A percentile compares a stretch with the other conserved stretches of the same genome.
phyloP scores from a whole-genome alignment of 805 yeast species.

The Cephaloascus albidus region DNA sequence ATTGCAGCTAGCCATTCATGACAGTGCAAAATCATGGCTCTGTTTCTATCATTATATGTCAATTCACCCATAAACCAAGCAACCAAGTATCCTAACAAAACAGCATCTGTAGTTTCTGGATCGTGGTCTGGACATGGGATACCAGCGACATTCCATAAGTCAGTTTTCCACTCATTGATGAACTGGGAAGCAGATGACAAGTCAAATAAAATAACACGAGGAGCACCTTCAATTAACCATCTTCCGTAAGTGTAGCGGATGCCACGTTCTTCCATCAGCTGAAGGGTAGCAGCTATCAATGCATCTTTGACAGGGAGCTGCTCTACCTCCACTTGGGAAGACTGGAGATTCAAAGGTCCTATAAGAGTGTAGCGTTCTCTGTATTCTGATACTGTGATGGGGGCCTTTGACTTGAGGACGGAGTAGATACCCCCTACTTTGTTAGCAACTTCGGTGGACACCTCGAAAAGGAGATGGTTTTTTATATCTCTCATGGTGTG shows the following conservation, averaged over 20 bases:
- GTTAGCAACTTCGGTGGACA: conserved; percentile 96
- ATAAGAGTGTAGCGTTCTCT: conserved; percentile 75
- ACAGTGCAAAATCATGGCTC: conserved; percentile 89
- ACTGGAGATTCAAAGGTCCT: conserved; percentile 74
- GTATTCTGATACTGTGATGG: conserved; percentile 91
- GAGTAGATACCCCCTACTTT: conserved; percentile 97
- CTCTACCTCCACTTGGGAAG: conserved; percentile 78
- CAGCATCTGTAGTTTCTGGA: conserved; percentile 84
- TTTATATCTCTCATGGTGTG: conserved; percentile 69
- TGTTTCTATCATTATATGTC: conserved; percentile 70
- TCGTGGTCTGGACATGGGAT: conserved; percentile 92
- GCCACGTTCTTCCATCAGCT: conserved; percentile 77
- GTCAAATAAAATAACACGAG: conserved; percentile 84
- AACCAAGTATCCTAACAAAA: conserved; percentile 82
- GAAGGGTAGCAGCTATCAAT: conserved; percentile 50
- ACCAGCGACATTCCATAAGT: conserved; percentile 84
- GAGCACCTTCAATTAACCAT: conserved; percentile 98
- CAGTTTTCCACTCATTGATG: conserved; percentile 90
- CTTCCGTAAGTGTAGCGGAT: conserved; percentile 80
- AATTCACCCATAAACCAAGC: conserved; percentile 97
- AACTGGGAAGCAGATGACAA: conserved; percentile 59
- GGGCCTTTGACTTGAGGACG: conserved; percentile 92
- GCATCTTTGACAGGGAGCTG: conserved; percentile 52
- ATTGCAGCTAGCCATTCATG: conserved; percentile 99
- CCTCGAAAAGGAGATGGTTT: conserved; percentile 83